phyloP scores from a whole-genome alignment of 2,329 filamentous ascomycete genomes.

The Parasarocladium wereldwijsianum region DNA sequence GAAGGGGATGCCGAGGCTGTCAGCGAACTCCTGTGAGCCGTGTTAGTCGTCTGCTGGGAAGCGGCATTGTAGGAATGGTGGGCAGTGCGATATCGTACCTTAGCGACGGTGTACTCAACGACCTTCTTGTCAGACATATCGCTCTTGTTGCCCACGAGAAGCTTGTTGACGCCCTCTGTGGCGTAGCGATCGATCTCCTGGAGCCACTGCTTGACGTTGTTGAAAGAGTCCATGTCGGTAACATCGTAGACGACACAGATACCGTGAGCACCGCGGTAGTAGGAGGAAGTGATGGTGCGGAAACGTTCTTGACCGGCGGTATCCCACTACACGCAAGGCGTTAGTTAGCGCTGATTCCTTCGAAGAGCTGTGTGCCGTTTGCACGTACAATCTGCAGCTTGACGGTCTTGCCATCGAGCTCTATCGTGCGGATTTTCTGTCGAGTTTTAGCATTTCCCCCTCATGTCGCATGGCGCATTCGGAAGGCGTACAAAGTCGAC shows the following conservation, averaged over 20 bases:
- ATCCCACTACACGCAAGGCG: conserved; percentile 59
- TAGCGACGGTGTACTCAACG: conserved; percentile 97
- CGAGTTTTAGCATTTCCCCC: conserved; percentile 8
- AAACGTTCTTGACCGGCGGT: conserved; percentile 98
- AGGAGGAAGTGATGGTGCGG: conserved; percentile 98
- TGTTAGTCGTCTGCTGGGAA: conserved; percentile 9
- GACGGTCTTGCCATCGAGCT: conserved; percentile 98
- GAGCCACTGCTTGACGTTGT: conserved; percentile 99
- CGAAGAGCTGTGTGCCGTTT: background rate
- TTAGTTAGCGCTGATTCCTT: background rate
- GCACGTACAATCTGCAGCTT: conserved; percentile 91
- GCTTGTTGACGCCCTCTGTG: conserved; percentile 98
- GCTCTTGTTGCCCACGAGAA: conserved; percentile 98
- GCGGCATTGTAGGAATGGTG: conserved; percentile 6
- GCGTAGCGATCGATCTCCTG: conserved; percentile 99
- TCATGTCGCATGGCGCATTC: conserved; percentile 2
- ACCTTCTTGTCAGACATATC: conserved; percentile 99
- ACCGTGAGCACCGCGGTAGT: conserved; percentile 97
- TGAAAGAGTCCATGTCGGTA: conserved; percentile 99
- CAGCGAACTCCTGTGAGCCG: conserved; percentile 72
- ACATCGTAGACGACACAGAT: conserved; percentile 99
- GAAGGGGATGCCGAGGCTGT: conserved; percentile 97
- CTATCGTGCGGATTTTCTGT: conserved; percentile 99
- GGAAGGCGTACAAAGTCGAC: conserved; percentile 78
- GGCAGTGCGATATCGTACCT: conserved; percentile 46